Conservation (phyloP, 805 yeast genomes). For the Zygosaccharomyces bailii region DNA sequence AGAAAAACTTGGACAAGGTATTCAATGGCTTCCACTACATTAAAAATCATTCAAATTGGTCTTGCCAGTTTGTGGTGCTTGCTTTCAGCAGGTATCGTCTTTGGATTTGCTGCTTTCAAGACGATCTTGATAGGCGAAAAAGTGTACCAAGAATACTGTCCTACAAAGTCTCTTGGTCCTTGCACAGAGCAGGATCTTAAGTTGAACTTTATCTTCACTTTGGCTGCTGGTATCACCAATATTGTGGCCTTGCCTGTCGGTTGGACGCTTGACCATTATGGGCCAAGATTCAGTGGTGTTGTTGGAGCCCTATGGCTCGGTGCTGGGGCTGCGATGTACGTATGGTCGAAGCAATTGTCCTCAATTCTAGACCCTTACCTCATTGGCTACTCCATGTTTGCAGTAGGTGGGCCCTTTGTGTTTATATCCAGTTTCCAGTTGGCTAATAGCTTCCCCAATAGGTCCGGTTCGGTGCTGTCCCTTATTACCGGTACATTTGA, state of each 20-base stretch:
- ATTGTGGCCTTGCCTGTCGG: conserved; percentile 82
- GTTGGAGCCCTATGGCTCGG: conserved; percentile 63
- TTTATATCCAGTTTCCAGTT: conserved; percentile 87
- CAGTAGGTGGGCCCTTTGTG: conserved; percentile 91
- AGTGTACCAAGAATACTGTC: conserved; percentile 64
- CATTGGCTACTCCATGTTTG: conserved; percentile 69
- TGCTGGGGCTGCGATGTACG: conserved; percentile 46
- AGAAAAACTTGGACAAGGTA: neutral
- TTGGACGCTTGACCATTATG: conserved; percentile 66
- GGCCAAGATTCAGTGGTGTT: conserved; percentile 76
- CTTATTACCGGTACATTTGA: conserved; percentile 92
- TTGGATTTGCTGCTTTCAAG: conserved; percentile 94
- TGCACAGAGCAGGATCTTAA: conserved; percentile 82
- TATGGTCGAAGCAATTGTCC: conserved; percentile 12
- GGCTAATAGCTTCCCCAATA: conserved; percentile 79
- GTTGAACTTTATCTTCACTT: conserved; percentile 76
- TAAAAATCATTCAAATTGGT: conserved; percentile 46
- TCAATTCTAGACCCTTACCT: conserved; percentile 59
- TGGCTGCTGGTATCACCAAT: conserved; percentile 85
- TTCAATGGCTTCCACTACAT: neutral
- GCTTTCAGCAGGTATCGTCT: conserved; percentile 87
- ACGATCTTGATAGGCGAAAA: conserved; percentile 77
- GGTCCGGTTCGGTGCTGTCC: conserved; percentile 78
- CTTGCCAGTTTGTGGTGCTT: conserved; percentile 88
- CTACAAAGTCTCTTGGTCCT: conserved; percentile 26